These are phyloP conservation scores for Sechiopsis laciniata DNA, from an alignment of 306 rosid genomes.

Conservation along the genomic window DNA sequence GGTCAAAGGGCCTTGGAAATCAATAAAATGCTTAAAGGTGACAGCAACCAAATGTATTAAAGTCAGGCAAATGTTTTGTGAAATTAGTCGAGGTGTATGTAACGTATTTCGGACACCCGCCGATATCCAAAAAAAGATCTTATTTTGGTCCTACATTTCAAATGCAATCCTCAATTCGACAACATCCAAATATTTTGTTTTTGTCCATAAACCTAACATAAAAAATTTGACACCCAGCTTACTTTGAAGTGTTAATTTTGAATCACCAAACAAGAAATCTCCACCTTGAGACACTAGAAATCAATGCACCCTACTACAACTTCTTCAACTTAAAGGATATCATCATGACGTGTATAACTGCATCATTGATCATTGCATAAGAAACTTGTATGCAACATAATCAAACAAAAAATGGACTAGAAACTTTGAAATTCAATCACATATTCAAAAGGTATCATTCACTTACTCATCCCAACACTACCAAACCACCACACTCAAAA, in stretches of 20 bases:
- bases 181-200: neutral
- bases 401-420: neutral
- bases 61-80: no score
- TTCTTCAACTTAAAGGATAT: neutral
- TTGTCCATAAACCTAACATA: neutral
- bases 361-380: slow-evolving; percentile 10
- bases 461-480: neutral
- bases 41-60: no score
- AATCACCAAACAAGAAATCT: neutral
- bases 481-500: neutral
- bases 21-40: no score
- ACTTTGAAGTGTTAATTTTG: neutral
- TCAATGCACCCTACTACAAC: no score
- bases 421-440: neutral
- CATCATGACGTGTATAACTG: no score
- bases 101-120: no score
- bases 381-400: slow-evolving; percentile 12
- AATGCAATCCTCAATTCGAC: neutral
- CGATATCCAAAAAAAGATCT: no score
- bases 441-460: neutral
- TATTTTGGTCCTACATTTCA: neutral
- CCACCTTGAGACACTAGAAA: no score
- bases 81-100: no score
- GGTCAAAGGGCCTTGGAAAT: no score
- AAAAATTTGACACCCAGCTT: neutral